Evolutionary conservation across 2,329 filamentous ascomycete genomes (phyloP).

Genomic region (Diaporthe citrichinensis): DNA sequence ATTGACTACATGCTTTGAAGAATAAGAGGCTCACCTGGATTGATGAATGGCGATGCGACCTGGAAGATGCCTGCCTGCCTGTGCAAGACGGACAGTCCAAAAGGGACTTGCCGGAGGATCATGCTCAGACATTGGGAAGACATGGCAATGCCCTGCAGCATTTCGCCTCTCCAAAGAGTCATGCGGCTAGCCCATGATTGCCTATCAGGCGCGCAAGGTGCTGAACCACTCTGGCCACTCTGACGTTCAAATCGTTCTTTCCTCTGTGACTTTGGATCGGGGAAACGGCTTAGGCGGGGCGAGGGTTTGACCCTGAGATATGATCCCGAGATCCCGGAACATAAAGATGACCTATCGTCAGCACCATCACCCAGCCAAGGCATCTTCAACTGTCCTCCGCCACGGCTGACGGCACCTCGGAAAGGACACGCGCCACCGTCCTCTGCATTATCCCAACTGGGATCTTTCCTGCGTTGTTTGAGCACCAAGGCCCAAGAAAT

Average conservation of each 20-base stretch:
- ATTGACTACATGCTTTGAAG: too few species aligned
- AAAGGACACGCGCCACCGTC: neutral
- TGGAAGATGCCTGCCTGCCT: neutral
- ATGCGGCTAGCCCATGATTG: neutral
- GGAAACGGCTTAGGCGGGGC: neutral
- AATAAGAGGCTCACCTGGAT: neutral
- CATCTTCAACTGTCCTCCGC: neutral
- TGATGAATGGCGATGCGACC: neutral
- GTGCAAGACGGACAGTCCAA: too few species aligned
- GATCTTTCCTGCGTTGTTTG: neutral
- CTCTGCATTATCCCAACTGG: neutral
- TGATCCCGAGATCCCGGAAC: neutral
- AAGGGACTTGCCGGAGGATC: neutral
- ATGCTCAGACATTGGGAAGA: neutral
- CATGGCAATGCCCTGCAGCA: neutral
- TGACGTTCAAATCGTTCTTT: neutral
- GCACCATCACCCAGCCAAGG: neutral
- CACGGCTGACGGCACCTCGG: slow-evolving; percentile 6
- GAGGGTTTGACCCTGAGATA: slow-evolving; percentile 10
- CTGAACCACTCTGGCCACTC: too few species aligned
- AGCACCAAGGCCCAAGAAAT: neutral
- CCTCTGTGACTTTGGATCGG: neutral
- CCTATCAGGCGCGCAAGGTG: too few species aligned
- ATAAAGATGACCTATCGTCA: neutral
- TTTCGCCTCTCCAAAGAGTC: neutral